Conservation (phyloP, 2,329 filamentous ascomycete genomes). For the Aplosporella prunicola region DNA sequence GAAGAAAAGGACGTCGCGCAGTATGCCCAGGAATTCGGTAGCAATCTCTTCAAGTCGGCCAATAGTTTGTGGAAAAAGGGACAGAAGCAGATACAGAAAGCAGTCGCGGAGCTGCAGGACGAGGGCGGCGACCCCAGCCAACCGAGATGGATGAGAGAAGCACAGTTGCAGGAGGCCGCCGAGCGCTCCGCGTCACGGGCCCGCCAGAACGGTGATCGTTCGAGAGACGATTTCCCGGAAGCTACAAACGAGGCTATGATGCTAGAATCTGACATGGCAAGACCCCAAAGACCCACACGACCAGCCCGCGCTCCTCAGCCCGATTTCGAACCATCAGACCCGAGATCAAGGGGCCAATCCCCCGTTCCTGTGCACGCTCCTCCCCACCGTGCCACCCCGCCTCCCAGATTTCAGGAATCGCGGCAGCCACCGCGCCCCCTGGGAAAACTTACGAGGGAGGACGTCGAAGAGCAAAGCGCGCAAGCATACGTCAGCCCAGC, state of each 20-base stretch:
- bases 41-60: constrained; percentile 80
- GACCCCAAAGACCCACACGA: constrained; percentile 37
- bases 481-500: constrained; percentile 84
- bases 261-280: constrained; percentile 57
- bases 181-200: constrained; percentile 4
- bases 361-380: not conserved
- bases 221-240: too few species aligned
- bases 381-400: constrained; percentile 6
- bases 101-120: constrained; percentile 71
- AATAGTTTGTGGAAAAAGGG: constrained; percentile 93
- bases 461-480: constrained; percentile 68
- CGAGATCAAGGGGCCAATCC: constrained; percentile 7
- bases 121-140: constrained; percentile 69
- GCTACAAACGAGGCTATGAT: constrained; percentile 57
- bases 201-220: too few species aligned
- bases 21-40: constrained; percentile 72
- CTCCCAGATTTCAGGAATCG: constrained; percentile 18
- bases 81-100: constrained; percentile 86
- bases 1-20: constrained; percentile 67
- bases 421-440: constrained; percentile 31
- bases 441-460: constrained; percentile 59
- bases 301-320: constrained; percentile 17
- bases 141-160: constrained; percentile 91
- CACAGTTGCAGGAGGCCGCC: constrained; percentile 31
- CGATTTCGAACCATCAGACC: not conserved